Conservation (phyloP, 169 alveolate genomes). For the Cryptosporidium canis region DNA sequence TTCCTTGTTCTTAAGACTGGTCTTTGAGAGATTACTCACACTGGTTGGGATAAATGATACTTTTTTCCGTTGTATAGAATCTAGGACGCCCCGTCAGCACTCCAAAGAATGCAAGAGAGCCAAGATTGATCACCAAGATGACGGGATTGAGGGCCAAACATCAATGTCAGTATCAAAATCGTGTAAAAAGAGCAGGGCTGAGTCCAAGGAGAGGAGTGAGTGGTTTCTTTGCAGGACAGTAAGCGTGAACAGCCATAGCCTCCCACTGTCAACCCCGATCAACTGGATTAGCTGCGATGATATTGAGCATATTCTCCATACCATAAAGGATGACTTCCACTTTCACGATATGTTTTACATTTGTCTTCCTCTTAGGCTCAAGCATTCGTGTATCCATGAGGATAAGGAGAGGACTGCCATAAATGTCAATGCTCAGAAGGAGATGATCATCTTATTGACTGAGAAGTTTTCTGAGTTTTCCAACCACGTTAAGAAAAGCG, state of each 20-base stretch:
- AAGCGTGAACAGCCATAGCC: slow-evolving; percentile 46
- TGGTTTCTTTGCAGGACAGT: slow-evolving; percentile 57
- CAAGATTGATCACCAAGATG: background rate
- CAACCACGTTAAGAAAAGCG: background rate
- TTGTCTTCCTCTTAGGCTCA: slow-evolving; percentile 42
- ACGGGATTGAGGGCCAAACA: background rate
- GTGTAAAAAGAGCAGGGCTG: background rate
- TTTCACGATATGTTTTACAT: slow-evolving; percentile 61
- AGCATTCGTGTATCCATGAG: slow-evolving; percentile 61
- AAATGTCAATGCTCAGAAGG: slow-evolving; percentile 43
- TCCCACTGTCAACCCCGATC: slow-evolving; percentile 59
- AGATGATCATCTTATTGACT: slow-evolving; percentile 38
- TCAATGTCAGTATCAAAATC: background rate
- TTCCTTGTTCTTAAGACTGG: background rate
- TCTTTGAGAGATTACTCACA: slow-evolving; percentile 27
- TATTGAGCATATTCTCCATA: slow-evolving; percentile 49
- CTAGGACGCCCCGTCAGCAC: background rate
- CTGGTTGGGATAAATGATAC: slow-evolving; percentile 16
- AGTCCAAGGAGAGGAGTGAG: background rate
- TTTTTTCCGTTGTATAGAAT: background rate
- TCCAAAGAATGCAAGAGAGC: background rate
- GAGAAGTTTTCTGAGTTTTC: slow-evolving; percentile 48
- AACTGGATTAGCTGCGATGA: slow-evolving; percentile 64
- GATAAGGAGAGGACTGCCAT: slow-evolving; percentile 27
- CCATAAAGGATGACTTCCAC: slow-evolving; percentile 11